Base-by-base conservation (phyloP, 805 yeast genomes). In the Alloascoidea hylecoeti region DNA sequence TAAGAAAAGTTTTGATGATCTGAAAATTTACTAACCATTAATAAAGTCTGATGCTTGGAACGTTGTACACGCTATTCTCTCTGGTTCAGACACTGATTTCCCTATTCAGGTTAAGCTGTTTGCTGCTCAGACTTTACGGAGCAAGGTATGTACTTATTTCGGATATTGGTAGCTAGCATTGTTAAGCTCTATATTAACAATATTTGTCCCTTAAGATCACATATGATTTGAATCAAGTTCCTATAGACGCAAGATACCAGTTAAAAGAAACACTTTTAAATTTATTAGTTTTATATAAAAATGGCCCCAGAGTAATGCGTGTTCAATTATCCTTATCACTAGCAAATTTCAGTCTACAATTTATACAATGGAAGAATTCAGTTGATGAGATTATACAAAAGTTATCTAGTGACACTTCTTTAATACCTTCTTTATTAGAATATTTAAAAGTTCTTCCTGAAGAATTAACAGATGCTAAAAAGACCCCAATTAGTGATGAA, bases 361-460 rank as follows among this genome's bases (percentile, higher is more conserved):
- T 67, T 44, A 52, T 78, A 19, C 61, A 63, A 18, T 92, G 97
- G 97, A 49, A 57, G 4, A 63, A 72, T 44, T 82, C 94, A 1
- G 52, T 86, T 3, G 64, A 60, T 16, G 95, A 86, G 45, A 69
- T 85, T 40, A 71, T 81, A 13, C 43, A 64, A 3, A 52, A 58
- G 15, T 56, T 80, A 30, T 63, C 70, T 14, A 38, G 49, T 13
- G 44, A 57, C 38, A 57, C 61, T 38, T 61, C 53, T 38, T 52
- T 61, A 36, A 52, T 68, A 47, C 58, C 55, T 39, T 55, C 72
- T 36, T 54, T 89, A 34, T 62, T 94, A 40, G 94, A 83, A 51
- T 86, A 89, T 49, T 67, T 92, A 44, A 78, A 76, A 52, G 78
- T 92, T 38, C 61, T 92, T 40, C 98, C 99, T 1, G 97, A 92